phyloP scores from a whole-genome alignment of 495 filamentous ascomycete species.

The Coniosporium apollinis region DNA sequence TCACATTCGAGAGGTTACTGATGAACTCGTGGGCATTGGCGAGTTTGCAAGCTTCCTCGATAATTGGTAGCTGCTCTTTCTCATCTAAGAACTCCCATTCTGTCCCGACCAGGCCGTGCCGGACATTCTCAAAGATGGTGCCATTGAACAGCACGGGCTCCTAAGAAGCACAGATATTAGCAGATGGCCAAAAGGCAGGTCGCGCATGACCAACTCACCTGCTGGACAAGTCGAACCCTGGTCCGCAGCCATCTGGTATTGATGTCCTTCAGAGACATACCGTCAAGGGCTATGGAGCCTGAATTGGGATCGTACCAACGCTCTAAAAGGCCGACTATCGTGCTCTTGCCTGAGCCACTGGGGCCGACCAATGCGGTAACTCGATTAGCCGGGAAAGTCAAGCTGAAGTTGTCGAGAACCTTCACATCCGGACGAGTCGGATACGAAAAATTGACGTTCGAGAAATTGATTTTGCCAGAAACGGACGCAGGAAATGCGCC shows the following conservation, averaged over 20 bases:
- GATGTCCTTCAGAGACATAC: background rate
- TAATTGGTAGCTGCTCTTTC: background rate
- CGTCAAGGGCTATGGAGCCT: background rate
- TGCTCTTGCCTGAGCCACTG: slow-evolving; percentile 2
- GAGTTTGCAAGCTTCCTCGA: background rate
- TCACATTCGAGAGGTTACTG: slow-evolving; percentile 5
- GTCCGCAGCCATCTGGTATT: background rate
- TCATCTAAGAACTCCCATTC: slow-evolving; percentile 1
- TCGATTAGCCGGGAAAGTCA: background rate
- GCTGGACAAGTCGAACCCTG: background rate
- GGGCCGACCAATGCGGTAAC: slow-evolving; percentile 2
- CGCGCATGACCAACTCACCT: no score
- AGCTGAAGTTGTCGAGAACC: slow-evolving; percentile 3
- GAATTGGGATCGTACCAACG: background rate
- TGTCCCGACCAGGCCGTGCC: slow-evolving; percentile 6
- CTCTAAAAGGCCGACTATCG: slow-evolving; percentile 1
- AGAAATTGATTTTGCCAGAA: background rate
- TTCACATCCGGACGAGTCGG: background rate
- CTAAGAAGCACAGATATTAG: no score
- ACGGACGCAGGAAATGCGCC: slow-evolving; percentile 2
- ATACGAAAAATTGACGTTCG: slow-evolving; percentile 1
- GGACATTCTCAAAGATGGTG: slow-evolving; percentile 14
- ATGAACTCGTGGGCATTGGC: slow-evolving; percentile 10
- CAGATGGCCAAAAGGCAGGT: no score
- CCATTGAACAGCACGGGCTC: slow-evolving; percentile 9